Evolutionary conservation across 257 asterid genomes (phyloP).

Genomic region (Paraleonurus japonicus): DNA sequence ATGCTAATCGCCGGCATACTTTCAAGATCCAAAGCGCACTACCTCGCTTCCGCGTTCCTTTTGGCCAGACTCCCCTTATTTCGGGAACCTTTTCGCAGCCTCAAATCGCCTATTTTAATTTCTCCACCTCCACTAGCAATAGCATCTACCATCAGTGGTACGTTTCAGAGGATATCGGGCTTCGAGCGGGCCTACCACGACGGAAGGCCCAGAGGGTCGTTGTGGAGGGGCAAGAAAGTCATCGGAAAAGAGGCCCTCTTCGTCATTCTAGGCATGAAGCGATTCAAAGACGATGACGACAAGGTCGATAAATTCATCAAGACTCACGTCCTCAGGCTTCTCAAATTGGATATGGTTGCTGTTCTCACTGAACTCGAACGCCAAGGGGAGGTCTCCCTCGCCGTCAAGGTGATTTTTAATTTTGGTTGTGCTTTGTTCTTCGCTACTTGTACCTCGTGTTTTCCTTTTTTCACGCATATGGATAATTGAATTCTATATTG

Average conservation of each 20-base stretch:
- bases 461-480: constrained; percentile 2
- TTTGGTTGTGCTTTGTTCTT: constrained; percentile 31
- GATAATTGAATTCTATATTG: not conserved
- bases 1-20: constrained; percentile 38
- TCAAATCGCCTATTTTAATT: not conserved
- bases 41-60: constrained; percentile 27
- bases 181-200: constrained; percentile 60
- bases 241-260: constrained; percentile 90
- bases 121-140: constrained; percentile 22
- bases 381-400: constrained; percentile 85
- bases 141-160: not conserved
- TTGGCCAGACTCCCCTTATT: constrained; percentile 18
- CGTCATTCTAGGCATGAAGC: constrained; percentile 68
- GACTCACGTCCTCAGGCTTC: constrained; percentile 75
- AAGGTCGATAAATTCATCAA: constrained; percentile 70
- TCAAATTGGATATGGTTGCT: constrained; percentile 80
- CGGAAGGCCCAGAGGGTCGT: constrained; percentile 89
- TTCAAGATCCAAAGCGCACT: constrained; percentile 32
- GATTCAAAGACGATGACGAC: constrained; percentile 65
- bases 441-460: constrained; percentile 16
- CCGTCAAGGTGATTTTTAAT: constrained; percentile 60
- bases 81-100: constrained; percentile 18
- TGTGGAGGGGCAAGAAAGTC: constrained; percentile 92
- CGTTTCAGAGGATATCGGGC: constrained; percentile 23
- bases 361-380: constrained; percentile 92